Conservation (phyloP, 768 basidiomycete species). For the Trametes maxima region DNA sequence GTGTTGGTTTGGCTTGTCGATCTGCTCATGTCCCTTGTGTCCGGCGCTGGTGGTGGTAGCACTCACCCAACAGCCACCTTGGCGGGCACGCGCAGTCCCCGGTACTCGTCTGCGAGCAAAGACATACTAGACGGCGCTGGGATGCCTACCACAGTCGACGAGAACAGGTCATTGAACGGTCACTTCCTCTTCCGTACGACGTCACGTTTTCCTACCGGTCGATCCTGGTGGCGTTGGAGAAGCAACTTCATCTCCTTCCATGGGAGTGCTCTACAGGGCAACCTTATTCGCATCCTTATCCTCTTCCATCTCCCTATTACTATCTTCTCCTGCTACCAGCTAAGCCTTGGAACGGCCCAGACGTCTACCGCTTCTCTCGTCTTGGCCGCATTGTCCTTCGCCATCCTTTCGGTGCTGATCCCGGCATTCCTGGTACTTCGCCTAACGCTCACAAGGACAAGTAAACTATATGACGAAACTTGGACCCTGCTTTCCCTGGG, state of each 20-base stretch:
- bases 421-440: slow-evolving; percentile 76
- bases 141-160: slow-evolving; percentile 40
- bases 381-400: slow-evolving; percentile 82
- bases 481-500: slow-evolving; percentile 88
- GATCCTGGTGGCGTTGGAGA: slow-evolving; percentile 53
- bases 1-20: slow-evolving; percentile 75
- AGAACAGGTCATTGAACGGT: slow-evolving; percentile 51
- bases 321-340: slow-evolving; percentile 87
- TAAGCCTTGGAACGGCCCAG: slow-evolving; percentile 57
- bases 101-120: slow-evolving; percentile 50
- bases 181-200: slow-evolving; percentile 41
- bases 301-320: slow-evolving; percentile 96
- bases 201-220: slow-evolving; percentile 40
- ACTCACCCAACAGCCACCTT: slow-evolving; percentile 33
- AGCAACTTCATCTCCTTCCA: slow-evolving; percentile 78
- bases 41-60: slow-evolving; percentile 28
- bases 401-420: slow-evolving; percentile 73
- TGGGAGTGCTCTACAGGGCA: slow-evolving; percentile 80
- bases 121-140: slow-evolving; percentile 47
- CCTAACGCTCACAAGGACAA: slow-evolving; percentile 79
- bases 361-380: slow-evolving; percentile 64
- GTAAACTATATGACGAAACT: slow-evolving; percentile 94
- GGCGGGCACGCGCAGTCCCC: slow-evolving; percentile 42
- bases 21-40: slow-evolving; percentile 46
- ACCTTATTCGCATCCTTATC: slow-evolving; percentile 87